Conservation (phyloP, 495 filamentous ascomycete species). For the Amphirosellinia nigrospora region DNA sequence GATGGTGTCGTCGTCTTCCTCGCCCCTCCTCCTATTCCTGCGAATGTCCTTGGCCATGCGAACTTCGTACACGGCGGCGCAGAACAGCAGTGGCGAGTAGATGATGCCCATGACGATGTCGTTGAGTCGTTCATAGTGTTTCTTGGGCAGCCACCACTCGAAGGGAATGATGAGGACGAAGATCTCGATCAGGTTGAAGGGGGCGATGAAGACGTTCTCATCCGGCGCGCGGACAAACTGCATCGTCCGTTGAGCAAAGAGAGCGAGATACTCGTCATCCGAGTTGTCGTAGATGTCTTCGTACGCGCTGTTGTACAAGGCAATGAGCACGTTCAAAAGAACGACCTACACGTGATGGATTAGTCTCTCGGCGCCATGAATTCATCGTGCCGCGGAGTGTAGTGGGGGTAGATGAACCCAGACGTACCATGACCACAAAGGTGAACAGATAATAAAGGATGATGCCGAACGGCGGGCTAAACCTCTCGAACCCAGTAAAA, state of each 20-base stretch:
- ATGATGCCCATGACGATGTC: constrained; percentile 84
- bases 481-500: constrained; percentile 83
- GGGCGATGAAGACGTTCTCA: constrained; percentile 96
- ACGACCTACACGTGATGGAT: constrained; percentile 51
- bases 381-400: background rate
- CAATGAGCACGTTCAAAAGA: constrained; percentile 91
- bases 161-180: constrained; percentile 79
- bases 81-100: constrained; percentile 82
- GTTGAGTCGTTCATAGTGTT: constrained; percentile 77
- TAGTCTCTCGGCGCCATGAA: background rate
- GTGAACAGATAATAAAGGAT: constrained; percentile 95
- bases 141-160: constrained; percentile 89
- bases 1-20: constrained; percentile 85
- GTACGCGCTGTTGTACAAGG: constrained; percentile 95
- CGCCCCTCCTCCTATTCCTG: constrained; percentile 75
- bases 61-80: constrained; percentile 79
- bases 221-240: constrained; percentile 96
- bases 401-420: background rate
- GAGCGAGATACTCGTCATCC: constrained; percentile 90
- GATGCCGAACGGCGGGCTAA: constrained; percentile 77
- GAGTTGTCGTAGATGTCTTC: constrained; percentile 95
- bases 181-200: constrained; percentile 93
- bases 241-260: constrained; percentile 90
- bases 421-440: constrained; percentile 86
- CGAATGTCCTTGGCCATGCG: constrained; percentile 70